Conservation (phyloP, 352 stramenopile species). For the Globisporangium yorkense region DNA sequence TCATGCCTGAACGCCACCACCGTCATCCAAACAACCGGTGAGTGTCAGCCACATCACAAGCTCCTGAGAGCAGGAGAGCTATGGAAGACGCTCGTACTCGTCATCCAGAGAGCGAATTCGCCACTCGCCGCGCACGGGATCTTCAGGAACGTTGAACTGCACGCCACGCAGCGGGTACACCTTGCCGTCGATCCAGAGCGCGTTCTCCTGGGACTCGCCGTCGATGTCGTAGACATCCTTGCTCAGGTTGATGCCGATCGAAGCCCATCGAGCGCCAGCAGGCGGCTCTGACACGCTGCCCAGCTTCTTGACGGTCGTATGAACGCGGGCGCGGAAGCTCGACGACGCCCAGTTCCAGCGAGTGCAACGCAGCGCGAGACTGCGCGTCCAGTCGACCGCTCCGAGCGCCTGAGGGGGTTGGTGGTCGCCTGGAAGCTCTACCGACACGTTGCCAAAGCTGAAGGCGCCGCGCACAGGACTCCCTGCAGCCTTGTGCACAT, state of each 20-base stretch:
- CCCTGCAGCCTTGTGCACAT: conserved; percentile 37
- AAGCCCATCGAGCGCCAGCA: conserved; percentile 6
- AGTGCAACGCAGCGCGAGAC: conserved; percentile 30
- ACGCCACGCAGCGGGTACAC: conserved; percentile 32
- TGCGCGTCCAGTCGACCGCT: conserved; percentile 39
- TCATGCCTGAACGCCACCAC: not conserved
- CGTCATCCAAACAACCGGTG: not conserved
- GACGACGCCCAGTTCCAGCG: conserved; percentile 36
- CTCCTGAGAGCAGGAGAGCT: no score
- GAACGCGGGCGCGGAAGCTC: conserved; percentile 17
- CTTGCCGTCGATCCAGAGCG: conserved; percentile 36
- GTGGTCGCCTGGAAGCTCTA: conserved; percentile 2
- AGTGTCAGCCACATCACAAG: not conserved
- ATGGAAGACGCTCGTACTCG: not conserved
- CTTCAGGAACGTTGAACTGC: conserved; percentile 19
- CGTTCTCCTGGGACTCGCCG: conserved; percentile 43
- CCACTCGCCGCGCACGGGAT: conserved; percentile 6
- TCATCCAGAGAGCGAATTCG: not conserved
- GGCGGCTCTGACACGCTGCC: not conserved
- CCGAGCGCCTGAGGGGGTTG: conserved; percentile 12
- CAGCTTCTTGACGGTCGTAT: not conserved
- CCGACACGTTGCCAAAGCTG: conserved; percentile 14
- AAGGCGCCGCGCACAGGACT: conserved; percentile 22
- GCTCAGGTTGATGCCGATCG: conserved; percentile 42
- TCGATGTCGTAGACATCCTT: conserved; percentile 42